phyloP scores from a whole-genome alignment of 176 grass and related monocot species.

The Carex pumila region DNA sequence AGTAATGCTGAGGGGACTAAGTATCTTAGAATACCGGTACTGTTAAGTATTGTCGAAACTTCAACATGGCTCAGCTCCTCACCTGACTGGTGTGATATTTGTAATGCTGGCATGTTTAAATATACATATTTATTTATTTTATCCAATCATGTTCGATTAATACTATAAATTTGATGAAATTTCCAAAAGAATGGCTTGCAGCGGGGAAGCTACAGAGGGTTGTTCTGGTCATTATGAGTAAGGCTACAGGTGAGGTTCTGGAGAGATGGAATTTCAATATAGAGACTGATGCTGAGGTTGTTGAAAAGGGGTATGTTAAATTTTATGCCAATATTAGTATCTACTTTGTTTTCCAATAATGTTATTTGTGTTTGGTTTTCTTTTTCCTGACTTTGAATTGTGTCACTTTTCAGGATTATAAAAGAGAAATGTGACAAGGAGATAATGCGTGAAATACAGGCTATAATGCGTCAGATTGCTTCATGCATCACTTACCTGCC shows the following conservation, averaged over 20 bases:
- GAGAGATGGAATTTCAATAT: slow-evolving; percentile 99
- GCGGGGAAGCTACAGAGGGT: slow-evolving; percentile 82
- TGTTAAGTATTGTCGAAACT: too few species aligned
- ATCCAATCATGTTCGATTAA: neutral
- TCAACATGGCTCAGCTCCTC: too few species aligned
- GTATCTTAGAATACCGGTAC: too few species aligned
- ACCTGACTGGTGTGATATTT: too few species aligned
- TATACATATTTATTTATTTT: neutral
- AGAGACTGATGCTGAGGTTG: slow-evolving; percentile 74
- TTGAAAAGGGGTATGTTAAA: slow-evolving; percentile 62
- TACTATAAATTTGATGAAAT: neutral
- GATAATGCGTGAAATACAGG: slow-evolving; percentile 99
- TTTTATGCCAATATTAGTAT: neutral
- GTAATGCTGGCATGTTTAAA: too few species aligned
- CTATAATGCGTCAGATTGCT: slow-evolving; percentile 94
- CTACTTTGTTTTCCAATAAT: neutral
- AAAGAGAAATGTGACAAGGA: slow-evolving; percentile 97
- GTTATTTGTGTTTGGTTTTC: neutral
- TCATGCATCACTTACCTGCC: slow-evolving; percentile 95
- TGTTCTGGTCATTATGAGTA: slow-evolving; percentile 95
- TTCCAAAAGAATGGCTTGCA: slow-evolving; percentile 82
- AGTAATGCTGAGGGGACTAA: neutral
- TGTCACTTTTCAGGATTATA: slow-evolving; percentile 33
- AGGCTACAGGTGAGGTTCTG: slow-evolving; percentile 76
- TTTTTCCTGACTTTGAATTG: neutral